Evolutionary conservation across 2,329 filamentous ascomycete species (phyloP).

Genomic region (Diplodia sapinea): DNA sequence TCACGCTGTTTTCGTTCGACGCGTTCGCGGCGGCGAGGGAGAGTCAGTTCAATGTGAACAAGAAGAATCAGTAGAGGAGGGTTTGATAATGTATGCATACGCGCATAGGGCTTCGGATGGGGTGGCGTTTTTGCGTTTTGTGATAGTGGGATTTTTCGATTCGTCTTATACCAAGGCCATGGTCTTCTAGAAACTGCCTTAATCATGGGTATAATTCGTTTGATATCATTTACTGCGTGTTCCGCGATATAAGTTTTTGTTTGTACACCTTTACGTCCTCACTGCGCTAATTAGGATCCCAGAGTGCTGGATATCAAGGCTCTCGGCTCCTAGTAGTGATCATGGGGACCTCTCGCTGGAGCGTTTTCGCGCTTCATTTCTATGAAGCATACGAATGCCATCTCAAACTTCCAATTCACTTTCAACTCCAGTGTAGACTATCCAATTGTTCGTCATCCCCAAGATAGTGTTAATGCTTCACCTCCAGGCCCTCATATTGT

Average conservation of each 20-base stretch:
- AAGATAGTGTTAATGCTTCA: too few species aligned
- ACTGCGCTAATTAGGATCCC: background rate
- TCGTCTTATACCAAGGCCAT: constrained; percentile 10
- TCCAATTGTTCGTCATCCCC: too few species aligned
- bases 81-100: background rate
- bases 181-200: background rate
- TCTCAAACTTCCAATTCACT: too few species aligned
- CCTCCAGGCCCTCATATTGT: too few species aligned
- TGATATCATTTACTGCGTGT: background rate
- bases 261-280: background rate
- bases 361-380: too few species aligned
- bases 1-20: constrained; percentile 54
- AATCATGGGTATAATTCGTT: background rate
- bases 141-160: background rate
- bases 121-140: background rate
- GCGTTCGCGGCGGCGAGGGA: constrained; percentile 51
- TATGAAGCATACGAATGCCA: too few species aligned
- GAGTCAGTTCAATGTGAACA: constrained; percentile 52
- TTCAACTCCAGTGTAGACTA: too few species aligned
- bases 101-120: background rate
- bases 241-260: background rate
- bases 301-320: background rate
- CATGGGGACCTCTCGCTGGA: background rate
- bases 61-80: constrained; percentile 26
- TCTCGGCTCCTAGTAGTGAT: background rate